Evolutionary conservation across 768 basidiomycete species (phyloP), one percentile per base, ranked within the genome.

Genomic region (Sarcodon aspratus): DNA sequence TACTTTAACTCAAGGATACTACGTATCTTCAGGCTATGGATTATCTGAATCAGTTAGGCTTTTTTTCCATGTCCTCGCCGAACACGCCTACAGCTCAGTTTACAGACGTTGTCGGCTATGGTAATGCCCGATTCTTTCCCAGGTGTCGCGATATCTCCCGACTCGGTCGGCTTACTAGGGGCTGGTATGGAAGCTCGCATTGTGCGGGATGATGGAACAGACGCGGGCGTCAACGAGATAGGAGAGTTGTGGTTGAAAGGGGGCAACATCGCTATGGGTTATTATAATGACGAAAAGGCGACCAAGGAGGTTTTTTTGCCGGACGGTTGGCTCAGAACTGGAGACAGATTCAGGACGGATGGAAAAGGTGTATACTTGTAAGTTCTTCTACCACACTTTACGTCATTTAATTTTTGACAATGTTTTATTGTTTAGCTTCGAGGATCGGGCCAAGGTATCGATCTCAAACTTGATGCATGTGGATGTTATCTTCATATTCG

Each of bases 271-370:
- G 74, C 77, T 0, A 57, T 77, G 0, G 87, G 87, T 0, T 91
- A 90, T 60, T 82, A 77, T 76, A 76, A 79, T 43, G 82, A 89
- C 58, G 73, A 77, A 46, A 69, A 74, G 51, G 81, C 84, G 0
- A 85, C 77, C 18, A 65, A 65, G 45, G 76, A 78, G 55, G 80
- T 84, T 1, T 90, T 89, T 57, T 55, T 76, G n/a, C 55, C 54
- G 9, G 69, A 75, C 40, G 84, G 85, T 15, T 91, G 88, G 88
- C 55, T 91, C 27, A 69, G 67, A 47, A 89, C 85, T 0, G 88
- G 88, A 3, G 87, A 91, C 60, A 67, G 71, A 47, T 82, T 88
- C 58, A 64, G 71, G 36, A 74, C 78, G 5, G 75, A 84, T 52
- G 68, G 69, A 52, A 66, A 27, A 27, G 21, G 21, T 27, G 21